Evolutionary conservation across 2,329 filamentous ascomycete species (phyloP).

Genomic region (Fusarium sp.): DNA sequence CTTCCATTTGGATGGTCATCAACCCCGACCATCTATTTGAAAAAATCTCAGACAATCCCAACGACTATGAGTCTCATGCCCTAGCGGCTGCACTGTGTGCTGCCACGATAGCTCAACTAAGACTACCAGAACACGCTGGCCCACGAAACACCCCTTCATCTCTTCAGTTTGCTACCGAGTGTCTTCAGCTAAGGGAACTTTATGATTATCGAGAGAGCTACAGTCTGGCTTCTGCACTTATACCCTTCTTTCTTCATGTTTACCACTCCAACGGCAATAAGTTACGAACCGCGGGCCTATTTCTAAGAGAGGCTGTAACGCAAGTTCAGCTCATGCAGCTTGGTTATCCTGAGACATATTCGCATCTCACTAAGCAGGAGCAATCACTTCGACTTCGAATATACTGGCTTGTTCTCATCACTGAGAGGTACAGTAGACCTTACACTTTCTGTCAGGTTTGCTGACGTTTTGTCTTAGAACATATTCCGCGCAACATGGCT

Average conservation of each 20-base stretch:
- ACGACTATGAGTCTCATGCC: slow-evolving; percentile 37
- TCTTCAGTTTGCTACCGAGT: slow-evolving; percentile 28
- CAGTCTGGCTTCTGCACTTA: slow-evolving; percentile 32
- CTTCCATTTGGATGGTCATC: slow-evolving; percentile 41
- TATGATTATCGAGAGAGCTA: slow-evolving; percentile 41
- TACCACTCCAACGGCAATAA: slow-evolving; percentile 45
- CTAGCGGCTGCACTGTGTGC: slow-evolving; percentile 41
- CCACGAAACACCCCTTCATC: slow-evolving; percentile 22
- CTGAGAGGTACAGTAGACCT: slow-evolving; percentile 14
- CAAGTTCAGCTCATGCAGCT: slow-evolving; percentile 39
- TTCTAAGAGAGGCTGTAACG: slow-evolving; percentile 39
- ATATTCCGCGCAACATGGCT: slow-evolving; percentile 37
- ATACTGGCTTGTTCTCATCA: slow-evolving; percentile 43
- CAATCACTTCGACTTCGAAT: slow-evolving; percentile 33
- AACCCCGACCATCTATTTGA: slow-evolving; percentile 28
- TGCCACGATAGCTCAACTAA: slow-evolving; percentile 41
- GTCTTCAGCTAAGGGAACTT: slow-evolving; percentile 27
- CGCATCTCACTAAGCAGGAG: slow-evolving; percentile 16
- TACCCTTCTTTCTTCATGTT: slow-evolving; percentile 43
- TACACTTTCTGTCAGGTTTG: accelerated
- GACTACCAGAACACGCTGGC: slow-evolving; percentile 37
- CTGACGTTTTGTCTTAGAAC: slow-evolving; percentile 12
- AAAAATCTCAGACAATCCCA: slow-evolving; percentile 12
- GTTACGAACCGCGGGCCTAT: slow-evolving; percentile 38
- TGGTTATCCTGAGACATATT: slow-evolving; percentile 33